A percentile compares a stretch with the other conserved stretches of the same genome.
Conservation (phyloP, 1,284 basidiomycete genomes). For the Volvariella volvacea region DNA sequence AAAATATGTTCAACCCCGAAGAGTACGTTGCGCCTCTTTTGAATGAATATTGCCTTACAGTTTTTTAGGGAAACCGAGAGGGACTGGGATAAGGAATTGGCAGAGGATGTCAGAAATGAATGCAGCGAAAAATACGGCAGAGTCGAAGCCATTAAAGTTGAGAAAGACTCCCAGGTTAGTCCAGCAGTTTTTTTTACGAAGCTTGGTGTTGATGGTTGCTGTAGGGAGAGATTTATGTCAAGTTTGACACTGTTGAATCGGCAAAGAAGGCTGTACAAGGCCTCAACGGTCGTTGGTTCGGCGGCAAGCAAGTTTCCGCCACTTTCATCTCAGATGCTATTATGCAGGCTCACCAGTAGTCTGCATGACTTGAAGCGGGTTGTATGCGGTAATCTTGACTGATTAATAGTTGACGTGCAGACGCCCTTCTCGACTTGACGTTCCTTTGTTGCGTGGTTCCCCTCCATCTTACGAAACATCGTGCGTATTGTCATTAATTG, state of each 20-base stretch:
- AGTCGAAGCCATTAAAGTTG: slow-evolving; percentile 86
- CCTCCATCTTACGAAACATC: slow-evolving; percentile 24
- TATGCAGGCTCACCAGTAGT: slow-evolving; percentile 83
- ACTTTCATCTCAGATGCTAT: slow-evolving; percentile 86
- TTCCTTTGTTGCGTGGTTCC: slow-evolving; percentile 12
- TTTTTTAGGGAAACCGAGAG: slow-evolving; percentile 79
- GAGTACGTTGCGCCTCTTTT: slow-evolving; percentile 52
- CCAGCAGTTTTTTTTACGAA: neutral
- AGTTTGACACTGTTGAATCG: slow-evolving; percentile 75
- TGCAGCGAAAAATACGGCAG: slow-evolving; percentile 87
- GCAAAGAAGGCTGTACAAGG: slow-evolving; percentile 84
- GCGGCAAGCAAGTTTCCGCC: slow-evolving; percentile 82
- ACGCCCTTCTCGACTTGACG: slow-evolving; percentile 11
- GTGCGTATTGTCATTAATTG: slow-evolving; percentile 23
- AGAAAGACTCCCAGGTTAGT: slow-evolving; percentile 85
- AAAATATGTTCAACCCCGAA: slow-evolving; percentile 96
- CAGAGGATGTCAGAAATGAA: slow-evolving; percentile 93
- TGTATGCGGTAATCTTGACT: slow-evolving; percentile 6
- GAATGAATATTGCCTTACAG: slow-evolving; percentile 4
- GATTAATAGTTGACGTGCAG: neutral
- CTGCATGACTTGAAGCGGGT: slow-evolving; percentile 8
- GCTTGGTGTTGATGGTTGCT: slow-evolving; percentile 9
- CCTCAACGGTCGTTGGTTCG: slow-evolving; percentile 94
- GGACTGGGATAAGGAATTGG: slow-evolving; percentile 95
- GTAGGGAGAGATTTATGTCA: slow-evolving; percentile 97